Evolutionary conservation across 129 eudicot species (phyloP).

Genomic region (Pittosporum tobira): DNA sequence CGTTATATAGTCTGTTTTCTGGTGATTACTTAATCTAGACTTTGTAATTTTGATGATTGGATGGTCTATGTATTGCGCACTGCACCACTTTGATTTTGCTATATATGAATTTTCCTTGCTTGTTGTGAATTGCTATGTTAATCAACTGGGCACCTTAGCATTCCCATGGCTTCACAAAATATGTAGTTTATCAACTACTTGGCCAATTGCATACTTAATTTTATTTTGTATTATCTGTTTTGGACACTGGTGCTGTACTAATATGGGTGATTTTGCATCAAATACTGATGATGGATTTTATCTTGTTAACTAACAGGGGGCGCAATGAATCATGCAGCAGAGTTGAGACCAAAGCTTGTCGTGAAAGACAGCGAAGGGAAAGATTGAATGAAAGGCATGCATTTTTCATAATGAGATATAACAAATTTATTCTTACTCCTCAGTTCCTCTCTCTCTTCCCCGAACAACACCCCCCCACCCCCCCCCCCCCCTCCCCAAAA

Average conservation of each 20-base stretch:
- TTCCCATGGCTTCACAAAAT: too few relatives aligned
- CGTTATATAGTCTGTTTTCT: not conserved
- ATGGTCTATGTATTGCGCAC: not conserved
- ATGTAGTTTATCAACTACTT: not conserved
- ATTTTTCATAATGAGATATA: too few relatives aligned
- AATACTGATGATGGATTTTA: not conserved
- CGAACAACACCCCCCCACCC: too few relatives aligned
- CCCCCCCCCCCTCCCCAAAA: too few relatives aligned
- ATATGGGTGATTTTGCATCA: not conserved
- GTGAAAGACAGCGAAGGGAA: constrained; percentile 84
- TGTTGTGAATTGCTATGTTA: too few relatives aligned
- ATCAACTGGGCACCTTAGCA: not conserved
- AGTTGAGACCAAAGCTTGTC: constrained; percentile 67
- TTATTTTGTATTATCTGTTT: not conserved
- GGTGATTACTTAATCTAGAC: not conserved
- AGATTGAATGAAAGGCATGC: constrained; percentile 67
- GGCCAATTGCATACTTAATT: not conserved
- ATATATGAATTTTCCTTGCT: too few relatives aligned
- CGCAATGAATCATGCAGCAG: constrained; percentile 48
- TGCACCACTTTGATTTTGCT: too few relatives aligned
- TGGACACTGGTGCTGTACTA: too few relatives aligned
- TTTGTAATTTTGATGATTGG: not conserved
- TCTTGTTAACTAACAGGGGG: constrained; percentile 36
- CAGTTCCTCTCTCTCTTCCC: too few relatives aligned
- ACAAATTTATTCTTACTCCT: too few relatives aligned